Base-by-base conservation (phyloP, 139 green algal species). In the Nannochloris sp. region DNA sequence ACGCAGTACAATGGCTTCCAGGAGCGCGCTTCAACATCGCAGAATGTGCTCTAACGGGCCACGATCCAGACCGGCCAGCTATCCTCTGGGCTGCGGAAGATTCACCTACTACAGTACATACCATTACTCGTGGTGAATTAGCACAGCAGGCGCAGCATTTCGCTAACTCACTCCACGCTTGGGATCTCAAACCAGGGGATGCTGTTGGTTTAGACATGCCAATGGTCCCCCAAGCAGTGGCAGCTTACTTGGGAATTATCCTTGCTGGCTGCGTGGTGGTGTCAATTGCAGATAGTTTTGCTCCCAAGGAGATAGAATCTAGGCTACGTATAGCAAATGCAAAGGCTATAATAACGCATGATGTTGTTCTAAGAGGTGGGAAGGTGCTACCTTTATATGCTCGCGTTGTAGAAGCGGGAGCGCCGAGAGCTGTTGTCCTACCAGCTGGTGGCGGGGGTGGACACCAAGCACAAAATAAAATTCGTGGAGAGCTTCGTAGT, bases 201-300 rank as follows among this genome's bases (percentile, higher is more conserved):
- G 68, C 80, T 0, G 33, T 96, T 8, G 91, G 83, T 2, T 80
- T 97, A 15, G 72, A 78, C 63, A 87, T 95, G 86, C 87, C 90
- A 0, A 87, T 97, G 76, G 89, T 74, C 4, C 70, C 74, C 4
- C 58, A 79, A 5, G 67, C 87, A 1, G 83, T 93, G 4, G 67
- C 66, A 0, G 35, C 68, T 5, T 97, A 95, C 75, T 79, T 97
- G 39, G 92, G 81, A 24, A 76, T 90, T n/a, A 73, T 97, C 8
- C 76, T 94, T 62, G 69, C 82, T 6, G 91, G 90, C 48, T 88
- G 77, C 36, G 79, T 55, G 13, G 85, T 84, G 15, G 90, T 97
- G 30, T 92, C 81, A 32, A 88, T 97, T 27, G 85, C 90, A 0
- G 92, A 97, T 68, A 93, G 82, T 25, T 97, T 97, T 46, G 53